Base-by-base conservation (phyloP, 75 land plant species). In the Selaginella moellendorffii region DNA sequence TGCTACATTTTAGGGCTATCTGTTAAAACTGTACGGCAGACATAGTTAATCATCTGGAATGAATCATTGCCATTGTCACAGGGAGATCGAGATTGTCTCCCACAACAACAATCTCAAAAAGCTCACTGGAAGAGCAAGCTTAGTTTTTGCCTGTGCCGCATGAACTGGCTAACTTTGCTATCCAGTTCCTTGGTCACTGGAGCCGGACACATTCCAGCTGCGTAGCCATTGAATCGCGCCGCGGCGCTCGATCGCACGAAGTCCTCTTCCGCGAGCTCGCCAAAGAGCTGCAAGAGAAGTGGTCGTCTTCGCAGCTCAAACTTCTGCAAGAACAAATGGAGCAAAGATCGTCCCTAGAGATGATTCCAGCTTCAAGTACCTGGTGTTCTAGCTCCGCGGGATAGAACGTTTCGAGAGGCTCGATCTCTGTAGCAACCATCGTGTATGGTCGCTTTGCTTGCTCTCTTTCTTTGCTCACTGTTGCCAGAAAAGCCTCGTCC, bases 341-440 rank as follows among this genome's bases (percentile, higher is more conserved):
- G 46, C 46, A 5, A 36, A 36, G 46, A 36, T 36, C 5, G 5
- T 5, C 46, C 5, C 5, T 36, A 36, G 5, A 36, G 10, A 36
- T 14, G 10, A 36, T 36, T 36, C 46, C 24, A 60, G 23, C 21
- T 20, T 8, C 21, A 10, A 2, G 52, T 67, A 90, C 96, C 96
- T 90, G 97, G 68, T 92, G 97, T 75, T 92, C 97, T 14, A 80
- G 59, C 59, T 92, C 97, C 52, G 97, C 97, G 18, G 87, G 81
- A 72, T 84, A 88, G 70, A 92, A 85, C 1, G 64, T 53, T 14
- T 68, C 83, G 20, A 83, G 56, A 31, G 70, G 70, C 46, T 83
- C 81, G 71, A 92, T 88, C 69, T 81, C 76, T 26, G 97, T 92
- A 19, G 82, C 79, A 9, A 92, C 80, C 29, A 79, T 67, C 61